phyloP scores from a whole-genome alignment of 495 filamentous ascomycete species.

The Apiosordaria backusii region DNA sequence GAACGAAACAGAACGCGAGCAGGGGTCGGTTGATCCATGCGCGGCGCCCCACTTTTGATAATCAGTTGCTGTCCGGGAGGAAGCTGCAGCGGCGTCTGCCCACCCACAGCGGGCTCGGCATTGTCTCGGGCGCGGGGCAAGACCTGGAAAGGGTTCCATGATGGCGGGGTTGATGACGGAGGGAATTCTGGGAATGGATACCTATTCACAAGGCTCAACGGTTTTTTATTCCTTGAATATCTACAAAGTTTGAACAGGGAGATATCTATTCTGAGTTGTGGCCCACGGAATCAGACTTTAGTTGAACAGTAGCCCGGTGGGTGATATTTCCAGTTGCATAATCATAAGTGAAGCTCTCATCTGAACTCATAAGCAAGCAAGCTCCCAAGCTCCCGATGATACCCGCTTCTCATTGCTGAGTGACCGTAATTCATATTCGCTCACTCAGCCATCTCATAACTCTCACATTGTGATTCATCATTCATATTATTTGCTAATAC shows the following conservation, averaged over 20 bases:
- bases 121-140: background rate
- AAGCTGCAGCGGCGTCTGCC: too few species aligned
- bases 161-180: slow-evolving; percentile 3
- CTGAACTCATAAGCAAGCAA: background rate
- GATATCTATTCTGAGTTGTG: too few species aligned
- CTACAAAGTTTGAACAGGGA: too few species aligned
- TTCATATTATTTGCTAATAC: background rate
- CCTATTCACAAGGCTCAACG: background rate
- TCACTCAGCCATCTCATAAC: background rate
- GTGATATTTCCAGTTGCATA: background rate
- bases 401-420: background rate
- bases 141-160: background rate
- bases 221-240: too few species aligned
- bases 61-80: background rate
- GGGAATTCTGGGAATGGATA: background rate
- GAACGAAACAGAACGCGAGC: background rate
- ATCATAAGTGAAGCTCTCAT: background rate
- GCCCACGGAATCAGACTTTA: too few species aligned
- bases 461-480: background rate
- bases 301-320: background rate
- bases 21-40: background rate
- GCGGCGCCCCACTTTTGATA: background rate
- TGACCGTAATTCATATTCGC: background rate
- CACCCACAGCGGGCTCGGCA: background rate
- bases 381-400: background rate